These are phyloP conservation scores for Lumnitzera racemosa DNA, from an alignment of 345 rosid genomes.

Conservation along the genomic window DNA sequence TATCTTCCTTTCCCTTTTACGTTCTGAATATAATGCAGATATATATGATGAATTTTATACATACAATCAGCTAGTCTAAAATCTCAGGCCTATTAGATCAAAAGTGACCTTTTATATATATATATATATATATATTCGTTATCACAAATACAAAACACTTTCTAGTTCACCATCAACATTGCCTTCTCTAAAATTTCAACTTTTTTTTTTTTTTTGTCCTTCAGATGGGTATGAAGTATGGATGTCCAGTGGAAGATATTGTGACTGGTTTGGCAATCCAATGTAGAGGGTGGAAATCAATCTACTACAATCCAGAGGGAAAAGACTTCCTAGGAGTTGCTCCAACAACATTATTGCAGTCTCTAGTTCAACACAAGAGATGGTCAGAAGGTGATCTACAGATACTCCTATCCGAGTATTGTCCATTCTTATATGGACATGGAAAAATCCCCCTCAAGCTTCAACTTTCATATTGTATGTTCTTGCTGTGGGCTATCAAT, in stretches of 20 bases:
- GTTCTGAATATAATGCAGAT: too few species aligned
- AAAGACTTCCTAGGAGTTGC: slow-evolving; percentile 33
- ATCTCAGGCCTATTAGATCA: too few species aligned
- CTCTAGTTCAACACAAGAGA: slow-evolving; percentile 35
- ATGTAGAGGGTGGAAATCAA: slow-evolving; percentile 43
- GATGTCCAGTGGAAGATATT: slow-evolving; percentile 35
- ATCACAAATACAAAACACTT: not conserved
- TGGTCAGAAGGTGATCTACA: slow-evolving; percentile 40
- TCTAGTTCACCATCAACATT: not conserved
- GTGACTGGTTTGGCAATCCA: slow-evolving; percentile 29
- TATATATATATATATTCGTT: not conserved
- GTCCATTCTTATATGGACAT: slow-evolving; percentile 22
- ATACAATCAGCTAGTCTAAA: too few species aligned
- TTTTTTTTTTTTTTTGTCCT: not conserved
- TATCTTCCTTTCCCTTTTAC: not conserved
- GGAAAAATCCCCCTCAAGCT: slow-evolving; percentile 21
- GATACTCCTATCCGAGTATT: slow-evolving; percentile 23
- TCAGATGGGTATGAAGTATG: slow-evolving; percentile 38
- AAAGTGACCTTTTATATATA: not conserved
- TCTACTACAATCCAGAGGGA: slow-evolving; percentile 20
- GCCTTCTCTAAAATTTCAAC: not conserved
- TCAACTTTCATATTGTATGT: slow-evolving; percentile 17
- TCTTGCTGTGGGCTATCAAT: slow-evolving; percentile 24
- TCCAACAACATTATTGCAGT: slow-evolving; percentile 23
- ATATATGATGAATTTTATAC: too few species aligned